Conservation (phyloP, 2,329 filamentous ascomycete species). For the Trichoderma lentiforme region DNA sequence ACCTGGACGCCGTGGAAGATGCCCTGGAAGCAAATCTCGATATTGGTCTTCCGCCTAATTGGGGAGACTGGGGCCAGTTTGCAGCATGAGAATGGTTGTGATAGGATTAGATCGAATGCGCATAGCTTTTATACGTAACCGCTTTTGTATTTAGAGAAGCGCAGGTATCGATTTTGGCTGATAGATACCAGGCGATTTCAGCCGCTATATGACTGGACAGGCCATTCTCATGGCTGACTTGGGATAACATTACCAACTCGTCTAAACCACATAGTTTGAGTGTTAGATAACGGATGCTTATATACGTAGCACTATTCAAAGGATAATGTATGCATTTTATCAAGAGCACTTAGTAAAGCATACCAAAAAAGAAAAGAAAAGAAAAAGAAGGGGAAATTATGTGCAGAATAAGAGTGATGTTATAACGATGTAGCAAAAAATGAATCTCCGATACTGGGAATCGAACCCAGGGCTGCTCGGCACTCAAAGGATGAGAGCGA, state of each 20-base stretch:
- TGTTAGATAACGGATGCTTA: not conserved
- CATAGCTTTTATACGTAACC: not conserved
- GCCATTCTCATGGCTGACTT: not conserved
- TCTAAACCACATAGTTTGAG: not conserved
- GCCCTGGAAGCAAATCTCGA: constrained; percentile 54
- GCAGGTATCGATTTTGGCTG: not conserved
- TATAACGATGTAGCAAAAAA: not conserved
- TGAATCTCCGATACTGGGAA: constrained; percentile 20
- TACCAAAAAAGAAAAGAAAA: not conserved
- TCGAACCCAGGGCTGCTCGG: constrained; percentile 22
- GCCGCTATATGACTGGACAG: not conserved
- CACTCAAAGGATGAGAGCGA: constrained; percentile 24
- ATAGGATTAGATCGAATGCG: not conserved
- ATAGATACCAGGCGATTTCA: not conserved
- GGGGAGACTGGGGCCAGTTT: constrained; percentile 44
- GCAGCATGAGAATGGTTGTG: constrained; percentile 24
- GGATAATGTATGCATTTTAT: not conserved
- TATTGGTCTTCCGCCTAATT: constrained; percentile 51
- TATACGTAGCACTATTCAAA: not conserved
- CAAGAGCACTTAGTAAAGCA: not conserved
- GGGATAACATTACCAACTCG: not conserved
- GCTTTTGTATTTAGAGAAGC: not conserved
- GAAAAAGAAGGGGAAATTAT: no score
- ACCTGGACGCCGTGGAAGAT: constrained; percentile 52
- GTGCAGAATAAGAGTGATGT: no score